phyloP scores from a whole-genome alignment of 768 basidiomycete species.

The Leucocoprinus sp. region DNA sequence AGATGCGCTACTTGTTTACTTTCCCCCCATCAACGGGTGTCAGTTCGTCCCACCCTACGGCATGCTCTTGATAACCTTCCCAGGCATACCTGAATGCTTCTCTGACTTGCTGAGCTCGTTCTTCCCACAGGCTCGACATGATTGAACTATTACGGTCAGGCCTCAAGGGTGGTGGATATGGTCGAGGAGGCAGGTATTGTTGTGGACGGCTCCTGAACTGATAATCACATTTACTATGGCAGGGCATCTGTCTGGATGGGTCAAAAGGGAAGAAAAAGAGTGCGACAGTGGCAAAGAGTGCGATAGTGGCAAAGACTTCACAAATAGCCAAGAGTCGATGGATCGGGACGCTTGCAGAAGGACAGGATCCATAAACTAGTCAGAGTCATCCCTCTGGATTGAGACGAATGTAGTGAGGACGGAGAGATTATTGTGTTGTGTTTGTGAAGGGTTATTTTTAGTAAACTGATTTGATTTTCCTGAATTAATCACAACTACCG shows the following conservation, averaged over 20 bases:
- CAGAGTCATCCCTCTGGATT: neutral
- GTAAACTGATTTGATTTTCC: neutral
- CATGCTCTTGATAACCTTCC: conserved; percentile 40
- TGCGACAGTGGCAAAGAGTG: conserved; percentile 7
- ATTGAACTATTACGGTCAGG: no score
- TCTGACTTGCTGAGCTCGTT: conserved; percentile 46
- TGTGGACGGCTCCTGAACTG: neutral
- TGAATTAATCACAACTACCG: conserved; percentile 72
- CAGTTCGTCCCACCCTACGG: conserved; percentile 52
- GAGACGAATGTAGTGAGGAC: conserved; percentile 7
- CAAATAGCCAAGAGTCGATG: conserved; percentile 5
- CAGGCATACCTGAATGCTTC: conserved; percentile 57
- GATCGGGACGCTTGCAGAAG: conserved; percentile 4
- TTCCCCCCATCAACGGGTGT: conserved; percentile 39
- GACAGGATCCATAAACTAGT: neutral
- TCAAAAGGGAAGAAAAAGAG: conserved; percentile 5
- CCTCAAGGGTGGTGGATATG: conserved; percentile 3
- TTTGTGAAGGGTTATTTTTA: neutral
- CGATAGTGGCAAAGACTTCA: conserved; percentile 1
- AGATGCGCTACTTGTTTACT: conserved; percentile 43
- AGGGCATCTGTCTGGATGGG: neutral
- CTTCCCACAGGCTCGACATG: conserved; percentile 29
- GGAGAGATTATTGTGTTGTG: neutral
- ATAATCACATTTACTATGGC: neutral
- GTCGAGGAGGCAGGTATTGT: neutral